These are phyloP conservation scores for Dalbergia oliveri DNA, from an alignment of 306 rosid species.

Conservation along the genomic window DNA sequence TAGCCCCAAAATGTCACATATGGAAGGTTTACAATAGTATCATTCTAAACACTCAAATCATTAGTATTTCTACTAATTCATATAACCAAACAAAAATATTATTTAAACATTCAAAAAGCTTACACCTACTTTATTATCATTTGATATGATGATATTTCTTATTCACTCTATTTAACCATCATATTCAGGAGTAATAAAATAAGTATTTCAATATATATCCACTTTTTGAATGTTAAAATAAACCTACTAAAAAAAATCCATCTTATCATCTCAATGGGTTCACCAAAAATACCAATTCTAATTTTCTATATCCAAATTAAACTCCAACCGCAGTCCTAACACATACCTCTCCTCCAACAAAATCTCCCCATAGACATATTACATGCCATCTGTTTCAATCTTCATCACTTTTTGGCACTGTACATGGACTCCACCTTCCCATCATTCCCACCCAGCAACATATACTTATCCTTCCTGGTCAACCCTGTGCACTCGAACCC, in stretches of 20 bases:
- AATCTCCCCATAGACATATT: background rate
- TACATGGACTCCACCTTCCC: slow-evolving; percentile 93
- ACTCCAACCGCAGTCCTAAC: background rate
- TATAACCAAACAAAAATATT: background rate
- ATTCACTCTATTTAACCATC: no score
- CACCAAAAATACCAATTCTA: slow-evolving; percentile 38
- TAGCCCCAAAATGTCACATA: background rate
- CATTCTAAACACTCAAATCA: slow-evolving; percentile 12
- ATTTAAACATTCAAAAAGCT: no score
- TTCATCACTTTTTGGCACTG: slow-evolving; percentile 60
- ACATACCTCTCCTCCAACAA: background rate
- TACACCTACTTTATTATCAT: no score
- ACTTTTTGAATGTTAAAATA: background rate
- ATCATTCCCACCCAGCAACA: slow-evolving; percentile 94
- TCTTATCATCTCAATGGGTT: background rate
- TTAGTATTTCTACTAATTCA: slow-evolving; percentile 4
- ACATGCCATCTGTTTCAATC: background rate
- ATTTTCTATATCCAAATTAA: slow-evolving; percentile 14
- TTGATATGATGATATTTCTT: no score
- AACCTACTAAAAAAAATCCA: background rate
- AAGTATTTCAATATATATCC: no score
- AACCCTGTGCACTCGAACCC: slow-evolving; percentile 88
- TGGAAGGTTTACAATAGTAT: background rate
- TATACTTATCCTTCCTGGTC: slow-evolving; percentile 86
- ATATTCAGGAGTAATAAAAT: no score